phyloP scores from a whole-genome alignment of 2,329 filamentous ascomycete species.

The Pseudocercospora ulei region DNA sequence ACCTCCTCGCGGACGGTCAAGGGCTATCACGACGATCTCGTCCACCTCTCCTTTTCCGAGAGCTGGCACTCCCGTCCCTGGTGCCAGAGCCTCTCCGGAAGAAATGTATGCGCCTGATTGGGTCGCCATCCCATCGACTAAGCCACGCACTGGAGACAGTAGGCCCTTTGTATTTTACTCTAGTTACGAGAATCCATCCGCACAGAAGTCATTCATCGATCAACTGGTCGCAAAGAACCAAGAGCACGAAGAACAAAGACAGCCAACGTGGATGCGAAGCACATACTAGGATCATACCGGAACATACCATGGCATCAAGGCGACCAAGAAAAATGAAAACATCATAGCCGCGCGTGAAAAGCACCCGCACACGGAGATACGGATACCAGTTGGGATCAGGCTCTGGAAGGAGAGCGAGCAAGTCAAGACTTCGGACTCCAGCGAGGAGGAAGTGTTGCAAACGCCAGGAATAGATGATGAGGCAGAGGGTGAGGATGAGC shows the following conservation, averaged over 20 bases:
- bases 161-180: neutral
- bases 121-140: neutral
- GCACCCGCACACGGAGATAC: neutral
- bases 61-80: neutral
- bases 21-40: neutral
- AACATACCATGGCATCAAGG: neutral
- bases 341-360: neutral
- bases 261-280: conserved; percentile 4
- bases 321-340: neutral
- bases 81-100: neutral
- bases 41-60: too few relatives aligned
- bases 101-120: conserved; percentile 2
- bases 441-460: neutral
- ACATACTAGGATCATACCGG: conserved; percentile 2
- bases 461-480: neutral
- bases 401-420: neutral
- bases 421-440: neutral
- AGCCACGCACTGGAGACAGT: neutral
- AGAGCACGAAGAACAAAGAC: neutral
- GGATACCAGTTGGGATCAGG: neutral
- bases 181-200: neutral
- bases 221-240: neutral
- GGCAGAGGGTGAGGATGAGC: neutral
- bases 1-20: neutral
- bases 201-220: neutral